Evolutionary conservation across 1,284 basidiomycete species (phyloP).

Genomic region (Schizopora paradoxa): DNA sequence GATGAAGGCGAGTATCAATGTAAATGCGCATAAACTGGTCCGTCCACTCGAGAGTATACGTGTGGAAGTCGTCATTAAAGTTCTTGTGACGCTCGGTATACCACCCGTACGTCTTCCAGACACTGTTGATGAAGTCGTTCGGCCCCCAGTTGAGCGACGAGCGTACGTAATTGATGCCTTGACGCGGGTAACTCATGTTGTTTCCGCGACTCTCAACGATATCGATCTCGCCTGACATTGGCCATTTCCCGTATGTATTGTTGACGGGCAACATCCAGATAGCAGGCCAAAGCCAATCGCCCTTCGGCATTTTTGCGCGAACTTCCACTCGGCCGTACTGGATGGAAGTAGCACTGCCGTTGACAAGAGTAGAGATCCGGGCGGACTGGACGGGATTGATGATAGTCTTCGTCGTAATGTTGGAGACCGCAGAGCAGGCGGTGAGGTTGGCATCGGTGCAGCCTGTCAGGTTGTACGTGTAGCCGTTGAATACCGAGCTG

Average conservation of each 20-base stretch:
- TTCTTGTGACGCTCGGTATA: constrained; percentile 32
- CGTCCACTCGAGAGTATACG: constrained; percentile 39
- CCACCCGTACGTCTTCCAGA: constrained; percentile 33
- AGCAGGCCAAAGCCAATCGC: constrained; percentile 40
- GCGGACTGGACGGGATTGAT: constrained; percentile 38
- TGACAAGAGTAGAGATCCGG: constrained; percentile 29
- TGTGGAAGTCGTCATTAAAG: constrained; percentile 34
- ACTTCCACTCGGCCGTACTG: constrained; percentile 41
- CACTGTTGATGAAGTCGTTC: constrained; percentile 27
- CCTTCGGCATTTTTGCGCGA: constrained; percentile 32
- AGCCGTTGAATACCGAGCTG: constrained; percentile 38
- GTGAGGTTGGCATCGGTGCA: constrained; percentile 13
- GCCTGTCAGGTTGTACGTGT: constrained; percentile 35
- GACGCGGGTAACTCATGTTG: constrained; percentile 51
- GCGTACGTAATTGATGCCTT: constrained; percentile 50
- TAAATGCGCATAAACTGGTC: constrained; percentile 31
- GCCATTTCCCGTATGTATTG: constrained; percentile 37
- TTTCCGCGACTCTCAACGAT: constrained; percentile 68
- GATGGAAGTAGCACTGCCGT: constrained; percentile 37
- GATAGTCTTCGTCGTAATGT: constrained; percentile 31
- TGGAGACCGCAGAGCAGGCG: constrained; percentile 37
- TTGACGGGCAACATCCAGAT: constrained; percentile 38
- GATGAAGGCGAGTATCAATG: constrained; percentile 20
- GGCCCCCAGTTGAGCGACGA: constrained; percentile 38
- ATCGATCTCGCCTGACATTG: constrained; percentile 31